Evolutionary conservation across 371 early-diverging fungal genomes (phyloP).

Genomic region (Mortierella sp.): DNA sequence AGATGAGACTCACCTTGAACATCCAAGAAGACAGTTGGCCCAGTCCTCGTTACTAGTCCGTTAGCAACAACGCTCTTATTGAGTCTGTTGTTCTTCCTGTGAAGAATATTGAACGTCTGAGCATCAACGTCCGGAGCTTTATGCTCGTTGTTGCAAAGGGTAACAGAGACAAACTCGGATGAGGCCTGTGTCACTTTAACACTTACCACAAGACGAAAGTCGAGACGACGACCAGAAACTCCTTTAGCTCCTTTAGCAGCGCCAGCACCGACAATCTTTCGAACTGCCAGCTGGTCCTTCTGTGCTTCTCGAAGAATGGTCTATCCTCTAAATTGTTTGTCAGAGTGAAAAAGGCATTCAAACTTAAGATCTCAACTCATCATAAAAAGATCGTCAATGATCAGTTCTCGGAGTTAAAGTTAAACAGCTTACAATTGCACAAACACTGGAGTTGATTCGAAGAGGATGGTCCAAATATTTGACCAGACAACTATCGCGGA

Average conservation of each 20-base stretch:
- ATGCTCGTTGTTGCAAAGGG: slow-evolving; percentile 22
- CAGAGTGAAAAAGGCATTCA: too few species aligned
- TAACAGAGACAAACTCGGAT: background rate
- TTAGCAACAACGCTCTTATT: slow-evolving; percentile 17
- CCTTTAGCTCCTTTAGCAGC: too few species aligned
- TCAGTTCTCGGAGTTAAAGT: background rate
- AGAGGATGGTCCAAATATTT: background rate
- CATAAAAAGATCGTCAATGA: too few species aligned
- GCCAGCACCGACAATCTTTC: too few species aligned
- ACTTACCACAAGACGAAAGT: slow-evolving; percentile 3
- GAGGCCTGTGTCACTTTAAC: background rate
- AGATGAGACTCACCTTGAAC: slow-evolving; percentile 7
- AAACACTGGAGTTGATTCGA: background rate
- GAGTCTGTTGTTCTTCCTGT: slow-evolving; percentile 13
- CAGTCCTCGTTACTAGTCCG: background rate
- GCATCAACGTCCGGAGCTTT: background rate
- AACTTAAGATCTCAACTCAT: too few species aligned
- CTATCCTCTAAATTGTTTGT: background rate
- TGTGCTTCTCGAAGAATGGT: slow-evolving; percentile 5
- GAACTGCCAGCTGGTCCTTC: too few species aligned
- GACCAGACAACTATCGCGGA: background rate
- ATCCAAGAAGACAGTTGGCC: slow-evolving; percentile 13
- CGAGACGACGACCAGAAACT: background rate
- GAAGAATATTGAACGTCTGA: background rate
- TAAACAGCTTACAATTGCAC: background rate